Conservation (phyloP, 768 basidiomycete genomes). For the Gloeopeniophorella convolvens region DNA sequence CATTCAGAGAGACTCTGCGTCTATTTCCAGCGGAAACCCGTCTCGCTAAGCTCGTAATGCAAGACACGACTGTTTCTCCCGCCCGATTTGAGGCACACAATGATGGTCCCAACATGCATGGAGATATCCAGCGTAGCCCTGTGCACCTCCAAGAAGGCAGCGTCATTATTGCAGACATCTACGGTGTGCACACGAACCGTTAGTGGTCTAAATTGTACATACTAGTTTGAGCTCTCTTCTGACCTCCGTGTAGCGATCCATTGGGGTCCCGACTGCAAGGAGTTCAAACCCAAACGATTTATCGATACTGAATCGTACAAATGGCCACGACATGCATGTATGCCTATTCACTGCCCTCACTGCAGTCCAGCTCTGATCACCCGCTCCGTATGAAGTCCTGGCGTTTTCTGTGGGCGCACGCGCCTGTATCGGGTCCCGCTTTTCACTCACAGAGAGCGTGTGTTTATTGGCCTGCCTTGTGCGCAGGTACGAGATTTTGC, state of each 20-base stretch:
- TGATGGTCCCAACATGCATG: background rate
- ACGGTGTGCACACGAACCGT: conserved; percentile 43
- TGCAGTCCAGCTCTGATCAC: conserved; percentile 22
- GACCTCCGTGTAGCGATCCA: conserved; percentile 32
- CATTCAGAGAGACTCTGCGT: conserved; percentile 42
- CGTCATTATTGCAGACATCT: conserved; percentile 35
- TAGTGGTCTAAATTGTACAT: conserved; percentile 19
- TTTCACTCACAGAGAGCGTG: conserved; percentile 37
- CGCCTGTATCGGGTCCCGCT: conserved; percentile 45
- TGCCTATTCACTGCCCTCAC: too few relatives aligned
- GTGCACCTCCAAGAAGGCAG: conserved; percentile 37
- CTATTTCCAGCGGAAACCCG: conserved; percentile 35
- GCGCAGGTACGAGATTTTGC: conserved; percentile 34
- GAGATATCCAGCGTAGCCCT: conserved; percentile 27
- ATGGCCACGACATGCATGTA: conserved; percentile 49
- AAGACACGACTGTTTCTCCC: conserved; percentile 32
- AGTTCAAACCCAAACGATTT: conserved; percentile 46
- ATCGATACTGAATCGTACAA: conserved; percentile 42
- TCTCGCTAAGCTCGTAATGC: conserved; percentile 30
- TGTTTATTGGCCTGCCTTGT: conserved; percentile 40
- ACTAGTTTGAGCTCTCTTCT: background rate
- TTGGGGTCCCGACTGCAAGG: conserved; percentile 41
- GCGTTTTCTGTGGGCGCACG: conserved; percentile 42
- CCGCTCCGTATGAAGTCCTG: conserved; percentile 28
- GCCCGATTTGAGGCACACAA: conserved; percentile 28